Percentiles rank a stretch among this genome's conserved stretches.
phyloP scores from a whole-genome alignment of 192 early-diverging fungal genomes.

The Tieghemiomyces parasiticus region DNA sequence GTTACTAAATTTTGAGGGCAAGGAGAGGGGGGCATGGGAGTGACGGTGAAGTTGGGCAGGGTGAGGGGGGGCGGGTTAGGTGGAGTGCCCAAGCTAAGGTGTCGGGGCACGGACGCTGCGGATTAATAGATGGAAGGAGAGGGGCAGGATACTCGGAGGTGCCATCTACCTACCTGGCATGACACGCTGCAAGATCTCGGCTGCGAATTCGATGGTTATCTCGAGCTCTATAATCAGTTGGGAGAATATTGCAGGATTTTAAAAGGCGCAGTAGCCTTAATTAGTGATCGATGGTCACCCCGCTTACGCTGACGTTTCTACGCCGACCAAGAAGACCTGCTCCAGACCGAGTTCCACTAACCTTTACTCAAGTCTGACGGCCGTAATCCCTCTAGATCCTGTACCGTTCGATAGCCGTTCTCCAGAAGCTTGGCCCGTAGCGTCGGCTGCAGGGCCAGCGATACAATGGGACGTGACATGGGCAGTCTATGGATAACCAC shows the following conservation, averaged over 20 bases:
- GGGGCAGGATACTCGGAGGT: neutral
- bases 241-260: too few species aligned
- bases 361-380: conserved; percentile 17
- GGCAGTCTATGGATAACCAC: too few species aligned
- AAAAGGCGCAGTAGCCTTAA: too few species aligned
- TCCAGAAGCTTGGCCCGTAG: conserved; percentile 13
- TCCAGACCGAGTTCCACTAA: neutral
- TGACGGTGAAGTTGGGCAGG: neutral
- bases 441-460: conserved; percentile 10
- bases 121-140: conserved; percentile 1
- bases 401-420: conserved; percentile 18
- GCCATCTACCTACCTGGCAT: neutral
- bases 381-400: conserved; percentile 14
- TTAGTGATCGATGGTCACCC: too few species aligned
- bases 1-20: neutral
- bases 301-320: too few species aligned
- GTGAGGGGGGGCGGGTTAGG: neutral
- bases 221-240: conserved; percentile 15
- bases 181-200: conserved; percentile 9
- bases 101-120: neutral
- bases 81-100: neutral
- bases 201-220: conserved; percentile 13
- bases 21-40: neutral
- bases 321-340: too few species aligned
- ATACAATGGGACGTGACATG: conserved; percentile 15